Conservation (phyloP, 257 asterid species). For the Plectranthus barbatus region DNA sequence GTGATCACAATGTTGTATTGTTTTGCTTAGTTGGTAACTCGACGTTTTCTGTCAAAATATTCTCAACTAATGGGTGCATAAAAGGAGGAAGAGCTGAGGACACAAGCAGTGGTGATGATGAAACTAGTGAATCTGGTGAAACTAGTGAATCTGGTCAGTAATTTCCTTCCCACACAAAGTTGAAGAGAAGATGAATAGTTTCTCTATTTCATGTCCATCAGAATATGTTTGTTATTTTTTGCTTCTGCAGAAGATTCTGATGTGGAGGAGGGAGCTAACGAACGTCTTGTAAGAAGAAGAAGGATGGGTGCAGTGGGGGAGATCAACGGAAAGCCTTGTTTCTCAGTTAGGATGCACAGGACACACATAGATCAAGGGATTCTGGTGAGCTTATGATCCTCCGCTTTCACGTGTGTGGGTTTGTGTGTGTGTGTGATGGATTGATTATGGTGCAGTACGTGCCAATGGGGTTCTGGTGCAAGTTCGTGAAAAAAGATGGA, state of each 20-base stretch:
- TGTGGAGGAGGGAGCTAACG: background rate
- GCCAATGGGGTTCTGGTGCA: no score
- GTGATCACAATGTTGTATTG: slow-evolving; percentile 20
- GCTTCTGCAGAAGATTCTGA: slow-evolving; percentile 9
- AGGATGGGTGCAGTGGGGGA: background rate
- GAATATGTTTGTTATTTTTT: background rate
- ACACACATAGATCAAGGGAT: no score
- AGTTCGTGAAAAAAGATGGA: no score
- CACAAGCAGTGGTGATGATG: no score
- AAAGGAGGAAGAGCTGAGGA: background rate
- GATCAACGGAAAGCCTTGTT: no score
- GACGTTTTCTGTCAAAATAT: slow-evolving; percentile 17
- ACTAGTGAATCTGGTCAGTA: slow-evolving; percentile 14
- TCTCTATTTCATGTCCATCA: background rate
- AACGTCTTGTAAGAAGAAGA: background rate
- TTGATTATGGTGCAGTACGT: no score
- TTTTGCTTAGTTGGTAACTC: slow-evolving; percentile 19
- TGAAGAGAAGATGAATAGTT: no score
- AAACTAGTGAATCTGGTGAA: no score
- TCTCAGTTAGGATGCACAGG: no score
- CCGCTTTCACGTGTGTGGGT: no score
- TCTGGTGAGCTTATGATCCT: no score
- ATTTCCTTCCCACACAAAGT: background rate
- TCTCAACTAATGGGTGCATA: slow-evolving; percentile 17
- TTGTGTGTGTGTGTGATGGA: no score